Evolutionary conservation across 2,329 filamentous ascomycete species (phyloP), one percentile per base, ranked within the genome.

Genomic region (Trichoderma koningii): DNA sequence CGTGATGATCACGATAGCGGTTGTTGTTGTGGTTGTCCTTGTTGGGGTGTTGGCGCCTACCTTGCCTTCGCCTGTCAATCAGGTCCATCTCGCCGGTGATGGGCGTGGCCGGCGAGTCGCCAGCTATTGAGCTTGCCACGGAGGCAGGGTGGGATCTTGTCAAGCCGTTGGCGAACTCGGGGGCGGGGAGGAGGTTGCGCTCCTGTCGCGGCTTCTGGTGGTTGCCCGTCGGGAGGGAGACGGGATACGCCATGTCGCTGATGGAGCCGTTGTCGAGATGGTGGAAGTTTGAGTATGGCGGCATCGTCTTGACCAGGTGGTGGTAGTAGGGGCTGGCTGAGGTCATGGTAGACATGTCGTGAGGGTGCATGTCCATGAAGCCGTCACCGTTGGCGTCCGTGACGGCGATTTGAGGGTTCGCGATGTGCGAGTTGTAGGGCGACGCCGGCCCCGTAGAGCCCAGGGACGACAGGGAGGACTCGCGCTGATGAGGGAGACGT

Each of bases 91-190:
- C 85, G 51, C 80, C 79, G 28, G 76, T 75, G 3, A 81, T 79
- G 65, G 85, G 84, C 55, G 85, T 87, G 62, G 81, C 83, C 7
- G 85, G 86, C 77, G 85, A 87, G 77, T 87, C 85, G 78, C 83
- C 81, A 30, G 79, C 79, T 21, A 81, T 76, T 7, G 83, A 86
- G 70, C 84, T 87, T 70, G 84, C 83, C 78, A 84, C 85, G 64
- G 85, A 86, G 2, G 78, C 77, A 21, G 83, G 81, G 70, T 82
- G 80, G n/a, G 83, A 85, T 66, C 78, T 76, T 15, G 72, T 77
- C 57, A 73, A 72, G 62, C 75, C 74, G 68, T 73, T 76, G 28
- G 78, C 75, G 45, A 82, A 75, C 42, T 85, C 82, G 1, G 81
- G 76, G 2, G 80, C 77, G 15, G 81, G 80, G 45, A 82, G 75